Base-by-base conservation (phyloP, 129 eudicot genomes). In the Pulicaria dysenterica region DNA sequence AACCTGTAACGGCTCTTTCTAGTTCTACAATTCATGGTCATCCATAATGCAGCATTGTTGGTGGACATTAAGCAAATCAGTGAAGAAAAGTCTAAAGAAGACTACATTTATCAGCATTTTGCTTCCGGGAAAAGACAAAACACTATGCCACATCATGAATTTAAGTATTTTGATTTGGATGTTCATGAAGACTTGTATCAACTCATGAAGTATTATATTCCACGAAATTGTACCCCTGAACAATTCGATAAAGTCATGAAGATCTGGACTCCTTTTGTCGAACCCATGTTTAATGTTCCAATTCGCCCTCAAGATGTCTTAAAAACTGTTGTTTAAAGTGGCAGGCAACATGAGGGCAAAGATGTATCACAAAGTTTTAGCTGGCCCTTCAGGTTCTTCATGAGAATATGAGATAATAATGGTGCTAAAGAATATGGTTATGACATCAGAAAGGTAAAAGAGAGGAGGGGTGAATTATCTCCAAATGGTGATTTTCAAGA, bases 381-480 rank as follows among this genome's bases (percentile, higher is more conserved):
- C 72, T 37, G 85, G 80, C 56, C 80, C 71, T 65, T 75, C 83
- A 12, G 76, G 77, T 76, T 64, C 85, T 39, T 65, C 81, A 14
- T 41, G 73, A 64, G 67, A 66, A 43, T 65, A 58, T 61, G 80
- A 83, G 60, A 37, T 5, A 59, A 5, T 63, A 68, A 15, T 59
- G 83, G 81, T 46, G 74, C 55, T 56, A 80, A 81, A 67, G 87
- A 70, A 80, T n/a, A n/a, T n/a, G n/a, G n/a, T n/a, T 62, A 60
- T 74, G 69, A 74, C 61, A 54, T 40, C 73, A 51, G 69, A 81
- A 80, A 80, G 72, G 55, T 64, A 53, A 89, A 67, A 78, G 86
- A 75, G 98, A 93, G 73, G 98, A 93, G 66, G 66, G 98, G 95
- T 42, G 95, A 93, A 81, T 79, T 93, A 73, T 87, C 98, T 66